phyloP scores from a whole-genome alignment of 441 rosid genomes.

The Erodium moschatum region DNA sequence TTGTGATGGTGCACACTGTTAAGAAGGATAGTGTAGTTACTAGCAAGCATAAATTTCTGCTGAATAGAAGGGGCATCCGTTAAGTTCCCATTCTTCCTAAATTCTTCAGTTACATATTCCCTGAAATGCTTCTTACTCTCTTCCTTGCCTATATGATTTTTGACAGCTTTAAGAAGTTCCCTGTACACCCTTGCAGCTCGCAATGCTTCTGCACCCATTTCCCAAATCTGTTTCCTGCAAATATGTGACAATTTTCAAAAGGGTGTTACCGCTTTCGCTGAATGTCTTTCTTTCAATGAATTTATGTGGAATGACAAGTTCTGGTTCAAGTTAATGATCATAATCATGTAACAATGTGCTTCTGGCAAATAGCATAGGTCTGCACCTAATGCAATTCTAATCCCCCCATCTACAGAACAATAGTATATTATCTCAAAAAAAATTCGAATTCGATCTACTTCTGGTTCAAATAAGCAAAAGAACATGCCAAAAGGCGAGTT shows the following conservation, averaged over 20 bases:
- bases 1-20: slow-evolving; percentile 78
- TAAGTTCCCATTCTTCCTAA: slow-evolving; percentile 36
- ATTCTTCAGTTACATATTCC: slow-evolving; percentile 48
- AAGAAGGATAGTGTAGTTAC: slow-evolving; percentile 50
- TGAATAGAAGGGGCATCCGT: slow-evolving; percentile 28
- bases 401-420: background rate
- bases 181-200: slow-evolving; percentile 49
- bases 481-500: background rate
- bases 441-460: background rate
- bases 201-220: slow-evolving; percentile 39
- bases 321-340: background rate
- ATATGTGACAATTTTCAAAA: background rate
- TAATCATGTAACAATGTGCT: background rate
- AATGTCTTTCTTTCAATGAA: no score
- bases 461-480: background rate
- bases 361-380: background rate
- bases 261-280: background rate
- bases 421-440: no score
- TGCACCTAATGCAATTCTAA: background rate
- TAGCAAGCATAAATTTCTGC: slow-evolving; percentile 55
- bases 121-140: slow-evolving; percentile 57
- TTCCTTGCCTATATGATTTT: slow-evolving; percentile 63
- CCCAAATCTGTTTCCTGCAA: slow-evolving; percentile 5
- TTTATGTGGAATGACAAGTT: background rate
- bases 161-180: slow-evolving; percentile 60